Conservation (phyloP, 768 basidiomycete genomes). For the Artomyces pyxidatus region DNA sequence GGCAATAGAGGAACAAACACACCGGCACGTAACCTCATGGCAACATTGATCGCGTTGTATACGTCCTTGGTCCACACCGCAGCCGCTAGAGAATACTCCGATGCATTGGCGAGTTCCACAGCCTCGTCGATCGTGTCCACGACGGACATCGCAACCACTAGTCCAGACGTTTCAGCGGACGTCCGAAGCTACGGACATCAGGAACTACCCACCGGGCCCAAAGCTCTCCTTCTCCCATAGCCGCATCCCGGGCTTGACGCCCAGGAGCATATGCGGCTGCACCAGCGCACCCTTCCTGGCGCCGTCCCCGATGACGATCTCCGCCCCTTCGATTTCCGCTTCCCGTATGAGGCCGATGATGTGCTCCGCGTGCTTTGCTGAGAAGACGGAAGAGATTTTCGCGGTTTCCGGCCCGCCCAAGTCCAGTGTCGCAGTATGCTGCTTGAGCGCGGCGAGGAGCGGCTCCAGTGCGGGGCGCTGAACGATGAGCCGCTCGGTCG, state of each 20-base stretch:
- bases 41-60: slow-evolving; percentile 35
- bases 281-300: slow-evolving; percentile 31
- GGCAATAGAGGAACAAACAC: background rate
- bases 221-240: slow-evolving; percentile 56
- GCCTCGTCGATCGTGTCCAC: slow-evolving; percentile 47
- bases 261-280: slow-evolving; percentile 41
- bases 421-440: slow-evolving; percentile 25
- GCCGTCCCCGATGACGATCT: slow-evolving; percentile 37
- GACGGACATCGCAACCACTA: slow-evolving; percentile 36
- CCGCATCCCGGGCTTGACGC: slow-evolving; percentile 41
- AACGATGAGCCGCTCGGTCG: slow-evolving; percentile 48
- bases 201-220: slow-evolving; percentile 37
- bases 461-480: slow-evolving; percentile 32
- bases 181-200: background rate
- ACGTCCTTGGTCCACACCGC: slow-evolving; percentile 46
- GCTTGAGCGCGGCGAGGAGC: slow-evolving; percentile 30
- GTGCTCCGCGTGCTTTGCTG: slow-evolving; percentile 34
- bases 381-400: slow-evolving; percentile 34
- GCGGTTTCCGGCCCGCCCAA: slow-evolving; percentile 28
- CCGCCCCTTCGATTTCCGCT: slow-evolving; percentile 36
- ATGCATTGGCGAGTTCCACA: slow-evolving; percentile 45
- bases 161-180: background rate
- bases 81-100: slow-evolving; percentile 43
- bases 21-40: slow-evolving; percentile 41
- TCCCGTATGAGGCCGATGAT: slow-evolving; percentile 36